Evolutionary conservation across 176 grass and related monocot species (phyloP), one percentile per base, ranked within the genome.

Genomic region (Oryza rufipogon): DNA sequence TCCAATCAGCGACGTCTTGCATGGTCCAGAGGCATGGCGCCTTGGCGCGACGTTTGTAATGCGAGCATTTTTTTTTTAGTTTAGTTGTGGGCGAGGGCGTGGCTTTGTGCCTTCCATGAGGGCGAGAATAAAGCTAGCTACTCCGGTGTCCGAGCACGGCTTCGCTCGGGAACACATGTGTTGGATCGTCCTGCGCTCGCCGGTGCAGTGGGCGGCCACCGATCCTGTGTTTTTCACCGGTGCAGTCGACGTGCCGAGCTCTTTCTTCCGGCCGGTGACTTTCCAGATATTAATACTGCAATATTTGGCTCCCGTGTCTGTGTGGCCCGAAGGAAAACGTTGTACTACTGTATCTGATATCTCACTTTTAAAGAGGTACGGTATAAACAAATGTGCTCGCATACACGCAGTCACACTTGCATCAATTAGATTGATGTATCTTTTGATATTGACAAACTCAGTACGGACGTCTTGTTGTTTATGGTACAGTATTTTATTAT

Each of bases 51-150:
- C 49, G 44, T 71, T 38, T 71, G 67, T 67, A 10, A 13, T 5
- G 67, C 22, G 9, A 63, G 26, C 33, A 17, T 10, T 41, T 30
- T 30, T 30, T 30, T 30, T 30, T 54, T 1, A 16, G 16, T 17
- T 52, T 16, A 52, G 48, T 41, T 41, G 39, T 19, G 15, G 48
- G 2, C 26, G 26, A 54, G 77, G 42, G 2, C 26, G 26, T 70
- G 77, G 42, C 28, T 42, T 3, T 34, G 80, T 52, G 52, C 41
- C 20, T 33, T 66, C 39, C 36, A 78, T 15, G 14, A 12, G 26
- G 3, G 76, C 64, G 14, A 28, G 36, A 81, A 81, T 81, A 87
- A 87, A 87, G 78, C 47, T 80, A 87, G 30, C 30, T 80, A 74
- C 20, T 23, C 58, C 20, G 3, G 41, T 61, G 75, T 72, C 36